These are phyloP conservation scores for Conticribra guillardii DNA, from an alignment of 108 stramenopile genomes.

Conservation along the genomic window DNA sequence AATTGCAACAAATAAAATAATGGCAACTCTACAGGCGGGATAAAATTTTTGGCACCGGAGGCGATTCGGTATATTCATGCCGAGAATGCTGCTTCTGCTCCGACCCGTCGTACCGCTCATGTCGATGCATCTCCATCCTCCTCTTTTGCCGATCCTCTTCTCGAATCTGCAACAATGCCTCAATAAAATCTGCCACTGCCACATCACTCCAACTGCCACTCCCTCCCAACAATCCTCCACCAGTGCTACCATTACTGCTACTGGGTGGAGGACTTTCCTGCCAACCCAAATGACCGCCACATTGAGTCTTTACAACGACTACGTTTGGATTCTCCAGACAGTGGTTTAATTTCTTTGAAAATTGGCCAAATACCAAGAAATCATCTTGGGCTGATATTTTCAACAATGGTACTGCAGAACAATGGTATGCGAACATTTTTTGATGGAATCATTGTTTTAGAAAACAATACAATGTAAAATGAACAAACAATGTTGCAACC, in stretches of 20 bases:
- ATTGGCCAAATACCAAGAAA: constrained; percentile 68
- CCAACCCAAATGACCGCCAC: constrained; percentile 91
- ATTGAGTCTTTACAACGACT: constrained; percentile 78
- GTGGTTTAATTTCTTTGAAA: constrained; percentile 59
- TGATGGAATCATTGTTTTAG: too few relatives aligned
- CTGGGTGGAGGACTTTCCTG: constrained; percentile 72
- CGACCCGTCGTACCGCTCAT: too few relatives aligned
- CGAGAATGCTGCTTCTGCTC: too few relatives aligned
- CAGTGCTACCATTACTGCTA: constrained; percentile 10
- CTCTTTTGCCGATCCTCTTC: constrained; percentile 38
- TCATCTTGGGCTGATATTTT: constrained; percentile 83
- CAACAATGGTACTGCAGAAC: constrained; percentile 70
- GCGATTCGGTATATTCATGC: too few relatives aligned
- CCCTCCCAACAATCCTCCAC: constrained; percentile 38
- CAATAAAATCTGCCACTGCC: constrained; percentile 84
- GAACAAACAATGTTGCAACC: too few relatives aligned
- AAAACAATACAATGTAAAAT: too few relatives aligned
- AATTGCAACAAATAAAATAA: too few relatives aligned
- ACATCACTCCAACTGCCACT: constrained; percentile 83
- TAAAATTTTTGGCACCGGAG: too few relatives aligned
- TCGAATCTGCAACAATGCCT: constrained; percentile 60
- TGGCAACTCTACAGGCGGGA: too few relatives aligned
- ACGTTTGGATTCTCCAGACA: constrained; percentile 84
- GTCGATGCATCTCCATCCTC: background rate
- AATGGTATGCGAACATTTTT: too few relatives aligned